Conservation (phyloP, 768 basidiomycete species). For the Phanerochaete sordida region DNA sequence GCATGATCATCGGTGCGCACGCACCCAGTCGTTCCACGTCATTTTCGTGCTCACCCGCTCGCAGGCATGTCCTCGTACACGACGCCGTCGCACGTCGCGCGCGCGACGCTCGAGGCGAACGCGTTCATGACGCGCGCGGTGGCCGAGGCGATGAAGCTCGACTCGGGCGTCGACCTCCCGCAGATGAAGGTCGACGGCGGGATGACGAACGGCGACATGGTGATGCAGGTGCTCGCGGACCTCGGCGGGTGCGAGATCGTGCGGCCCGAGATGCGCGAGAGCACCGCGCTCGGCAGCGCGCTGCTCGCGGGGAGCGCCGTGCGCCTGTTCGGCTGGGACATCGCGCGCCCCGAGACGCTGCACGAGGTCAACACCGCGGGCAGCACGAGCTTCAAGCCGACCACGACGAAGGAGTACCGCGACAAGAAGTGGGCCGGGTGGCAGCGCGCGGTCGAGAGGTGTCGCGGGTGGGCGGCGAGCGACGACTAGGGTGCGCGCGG, state of each 20-base stretch:
- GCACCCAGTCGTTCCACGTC: not conserved
- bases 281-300: constrained; percentile 94
- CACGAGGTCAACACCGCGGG: constrained; percentile 85
- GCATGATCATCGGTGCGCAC: constrained; percentile 69
- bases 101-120: constrained; percentile 94
- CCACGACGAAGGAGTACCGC: constrained; percentile 47
- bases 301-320: constrained; percentile 90
- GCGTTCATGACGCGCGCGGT: constrained; percentile 96
- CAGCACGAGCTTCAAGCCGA: constrained; percentile 64
- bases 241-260: constrained; percentile 90
- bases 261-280: constrained; percentile 97
- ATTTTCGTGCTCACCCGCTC: not conserved
- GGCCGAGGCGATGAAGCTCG: constrained; percentile 91
- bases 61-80: constrained; percentile 82
- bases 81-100: constrained; percentile 87
- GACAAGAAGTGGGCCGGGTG: constrained; percentile 73
- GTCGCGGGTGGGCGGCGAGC: constrained; percentile 66
- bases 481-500: constrained; percentile 1
- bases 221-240: constrained; percentile 84
- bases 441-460: constrained; percentile 86
- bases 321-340: constrained; percentile 88
- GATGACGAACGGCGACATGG: constrained; percentile 91
- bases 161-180: constrained; percentile 76
- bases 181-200: constrained; percentile 97
- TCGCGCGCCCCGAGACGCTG: constrained; percentile 79